phyloP scores from a whole-genome alignment of 352 stramenopile species.

The Phytophthora chlamydospora region DNA sequence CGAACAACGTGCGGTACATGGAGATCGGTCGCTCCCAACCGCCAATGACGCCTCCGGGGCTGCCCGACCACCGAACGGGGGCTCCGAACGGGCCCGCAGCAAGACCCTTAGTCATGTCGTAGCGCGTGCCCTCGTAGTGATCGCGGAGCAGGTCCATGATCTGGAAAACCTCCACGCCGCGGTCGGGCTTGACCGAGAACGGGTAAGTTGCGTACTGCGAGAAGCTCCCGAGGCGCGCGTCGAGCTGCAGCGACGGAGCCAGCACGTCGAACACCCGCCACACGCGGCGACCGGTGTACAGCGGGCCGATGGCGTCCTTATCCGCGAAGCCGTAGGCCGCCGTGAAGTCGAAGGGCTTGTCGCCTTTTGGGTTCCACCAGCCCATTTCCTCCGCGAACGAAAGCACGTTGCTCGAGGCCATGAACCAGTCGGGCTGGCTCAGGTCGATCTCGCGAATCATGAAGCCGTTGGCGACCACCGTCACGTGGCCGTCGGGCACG shows the following conservation, averaged over 20 bases:
- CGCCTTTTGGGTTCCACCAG: conserved; percentile 73
- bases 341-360: conserved; percentile 74
- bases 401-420: conserved; percentile 90
- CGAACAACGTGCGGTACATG: conserved; percentile 89
- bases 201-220: conserved; percentile 83
- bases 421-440: conserved; percentile 78
- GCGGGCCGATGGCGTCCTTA: conserved; percentile 57
- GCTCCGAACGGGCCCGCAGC: conserved; percentile 91
- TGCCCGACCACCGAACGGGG: conserved; percentile 84
- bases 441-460: conserved; percentile 91
- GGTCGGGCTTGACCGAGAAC: conserved; percentile 89
- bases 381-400: conserved; percentile 84
- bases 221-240: conserved; percentile 64
- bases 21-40: conserved; percentile 92
- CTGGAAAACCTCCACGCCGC: conserved; percentile 56
- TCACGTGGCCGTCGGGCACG: conserved; percentile 90
- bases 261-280: conserved; percentile 90
- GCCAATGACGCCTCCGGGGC: conserved; percentile 53
- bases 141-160: conserved; percentile 89
- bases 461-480: conserved; percentile 93
- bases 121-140: conserved; percentile 92
- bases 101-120: conserved; percentile 86
- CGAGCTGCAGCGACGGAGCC: conserved; percentile 77
- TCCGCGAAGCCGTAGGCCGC: conserved; percentile 70
- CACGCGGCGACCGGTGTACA: conserved; percentile 85